Percentiles rank a stretch among this genome's conserved stretches.
Evolutionary conservation across 2,329 filamentous ascomycete genomes (phyloP).

Genomic region (Fusarium papillatum): DNA sequence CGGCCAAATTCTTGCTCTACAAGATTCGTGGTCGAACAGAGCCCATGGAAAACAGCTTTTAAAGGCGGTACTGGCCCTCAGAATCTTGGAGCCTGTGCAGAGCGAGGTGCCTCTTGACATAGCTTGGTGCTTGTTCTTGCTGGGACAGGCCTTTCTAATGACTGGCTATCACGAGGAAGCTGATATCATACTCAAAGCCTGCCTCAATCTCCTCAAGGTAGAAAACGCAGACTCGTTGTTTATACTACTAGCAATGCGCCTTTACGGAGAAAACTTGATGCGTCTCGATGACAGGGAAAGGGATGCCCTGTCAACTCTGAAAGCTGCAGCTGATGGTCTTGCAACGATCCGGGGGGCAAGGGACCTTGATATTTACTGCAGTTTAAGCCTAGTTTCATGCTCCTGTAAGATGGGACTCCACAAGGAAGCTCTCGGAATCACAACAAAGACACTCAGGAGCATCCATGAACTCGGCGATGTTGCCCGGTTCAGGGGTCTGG

Average conservation of each 20-base stretch:
- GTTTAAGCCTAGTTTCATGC: not conserved
- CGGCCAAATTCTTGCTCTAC: not conserved
- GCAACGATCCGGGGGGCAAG: not conserved
- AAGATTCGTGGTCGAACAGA: not conserved
- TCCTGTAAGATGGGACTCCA: not conserved
- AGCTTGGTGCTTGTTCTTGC: not conserved
- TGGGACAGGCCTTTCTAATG: not conserved
- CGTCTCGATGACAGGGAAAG: not conserved
- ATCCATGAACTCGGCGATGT: not conserved
- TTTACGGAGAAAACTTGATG: not conserved
- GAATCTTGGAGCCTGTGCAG: not conserved
- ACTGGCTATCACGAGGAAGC: not conserved
- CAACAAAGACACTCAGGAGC: not conserved
- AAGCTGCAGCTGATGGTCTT: not conserved
- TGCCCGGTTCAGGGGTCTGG: not conserved
- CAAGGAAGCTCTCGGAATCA: not conserved
- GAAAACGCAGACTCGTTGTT: not conserved
- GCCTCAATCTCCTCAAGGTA: not conserved
- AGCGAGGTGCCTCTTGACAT: not conserved
- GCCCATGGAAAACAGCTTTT: not conserved
- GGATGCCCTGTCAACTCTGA: not conserved
- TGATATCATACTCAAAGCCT: not conserved
- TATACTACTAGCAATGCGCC: not conserved
- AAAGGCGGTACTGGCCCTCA: not conserved
- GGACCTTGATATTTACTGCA: not conserved